Conservation (phyloP, 129 eudicot genomes). For the Flaveria trinervia region DNA sequence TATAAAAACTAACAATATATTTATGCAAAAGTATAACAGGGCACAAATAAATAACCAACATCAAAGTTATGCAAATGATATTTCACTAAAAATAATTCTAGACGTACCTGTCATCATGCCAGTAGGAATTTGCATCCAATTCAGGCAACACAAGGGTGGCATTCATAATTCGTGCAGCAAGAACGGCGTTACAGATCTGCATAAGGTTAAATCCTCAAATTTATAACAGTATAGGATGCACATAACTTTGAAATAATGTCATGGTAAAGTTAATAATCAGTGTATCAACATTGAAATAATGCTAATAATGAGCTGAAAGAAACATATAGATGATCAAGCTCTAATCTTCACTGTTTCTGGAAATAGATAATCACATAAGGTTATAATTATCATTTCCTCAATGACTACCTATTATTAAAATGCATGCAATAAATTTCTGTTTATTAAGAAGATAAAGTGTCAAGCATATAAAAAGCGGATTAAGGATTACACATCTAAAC, state of each 20-base stretch:
- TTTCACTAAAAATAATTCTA: neutral
- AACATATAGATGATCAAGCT: neutral
- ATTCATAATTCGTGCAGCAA: constrained; percentile 98
- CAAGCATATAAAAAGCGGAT: neutral
- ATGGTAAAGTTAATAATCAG: constrained; percentile 1
- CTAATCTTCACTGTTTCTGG: constrained; percentile 2
- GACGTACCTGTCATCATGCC: constrained; percentile 91
- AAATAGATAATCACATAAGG: constrained; percentile 8
- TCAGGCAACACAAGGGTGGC: constrained; percentile 98
- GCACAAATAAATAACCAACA: neutral
- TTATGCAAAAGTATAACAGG: neutral
- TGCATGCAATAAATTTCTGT: neutral
- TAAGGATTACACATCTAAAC: neutral
- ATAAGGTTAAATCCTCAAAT: constrained; percentile 19
- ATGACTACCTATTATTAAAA: neutral
- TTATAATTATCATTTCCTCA: neutral
- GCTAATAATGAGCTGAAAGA: constrained; percentile 14
- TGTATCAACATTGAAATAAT: constrained; percentile 1
- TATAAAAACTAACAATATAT: neutral
- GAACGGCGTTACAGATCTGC: constrained; percentile 96
- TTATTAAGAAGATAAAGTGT: neutral
- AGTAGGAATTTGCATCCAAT: constrained; percentile 90
- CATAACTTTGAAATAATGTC: neutral
- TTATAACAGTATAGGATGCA: neutral
- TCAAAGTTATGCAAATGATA: neutral